phyloP scores from a whole-genome alignment of 1,284 basidiomycete genomes.

The Baeospora myosura region DNA sequence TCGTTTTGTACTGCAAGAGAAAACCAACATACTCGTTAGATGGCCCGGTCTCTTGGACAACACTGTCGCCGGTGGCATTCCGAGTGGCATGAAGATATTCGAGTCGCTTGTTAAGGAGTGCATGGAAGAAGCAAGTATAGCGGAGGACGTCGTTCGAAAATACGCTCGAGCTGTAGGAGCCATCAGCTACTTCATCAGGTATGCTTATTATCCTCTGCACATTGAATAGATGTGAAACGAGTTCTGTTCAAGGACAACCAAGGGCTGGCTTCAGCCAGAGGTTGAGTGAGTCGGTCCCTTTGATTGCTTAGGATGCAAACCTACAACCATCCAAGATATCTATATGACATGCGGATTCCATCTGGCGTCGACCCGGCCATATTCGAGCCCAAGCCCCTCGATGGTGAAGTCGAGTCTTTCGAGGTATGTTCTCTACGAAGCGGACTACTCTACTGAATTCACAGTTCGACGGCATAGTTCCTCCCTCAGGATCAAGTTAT shows the following conservation, averaged over 20 bases:
- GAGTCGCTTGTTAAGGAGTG: conserved; percentile 88
- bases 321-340: conserved; percentile 43
- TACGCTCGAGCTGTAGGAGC: conserved; percentile 54
- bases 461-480: not conserved
- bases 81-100: conserved; percentile 67
- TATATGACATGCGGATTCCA: conserved; percentile 76
- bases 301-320: conserved; percentile 4
- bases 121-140: conserved; percentile 84
- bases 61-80: conserved; percentile 60
- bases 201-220: too few species aligned
- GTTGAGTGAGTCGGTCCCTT: conserved; percentile 50
- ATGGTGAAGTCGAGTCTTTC: conserved; percentile 92
- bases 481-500: conserved; percentile 43
- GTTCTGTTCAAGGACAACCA: conserved; percentile 40
- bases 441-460: not conserved
- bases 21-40: too few species aligned
- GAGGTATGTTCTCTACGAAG: conserved; percentile 38
- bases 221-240: not conserved
- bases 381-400: conserved; percentile 69
- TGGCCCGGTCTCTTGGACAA: conserved; percentile 78
- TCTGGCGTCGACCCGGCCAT: conserved; percentile 32
- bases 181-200: conserved; percentile 68
- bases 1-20: too few species aligned
- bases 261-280: conserved; percentile 83
- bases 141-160: conserved; percentile 50